Conservation (phyloP, 192 early-diverging fungal species). For the Geranomyces variabilis region DNA sequence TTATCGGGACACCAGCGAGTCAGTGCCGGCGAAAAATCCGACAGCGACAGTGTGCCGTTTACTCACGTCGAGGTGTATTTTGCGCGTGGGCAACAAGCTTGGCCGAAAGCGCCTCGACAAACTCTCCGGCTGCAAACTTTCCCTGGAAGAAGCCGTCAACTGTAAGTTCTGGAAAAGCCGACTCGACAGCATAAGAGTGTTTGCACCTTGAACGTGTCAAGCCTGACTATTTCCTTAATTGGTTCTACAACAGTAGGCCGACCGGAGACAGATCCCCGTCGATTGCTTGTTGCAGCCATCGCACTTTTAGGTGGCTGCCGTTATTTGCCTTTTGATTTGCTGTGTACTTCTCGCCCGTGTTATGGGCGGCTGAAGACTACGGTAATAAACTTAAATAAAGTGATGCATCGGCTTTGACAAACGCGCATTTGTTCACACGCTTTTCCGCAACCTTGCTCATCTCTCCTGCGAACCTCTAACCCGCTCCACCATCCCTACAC, state of each 20-base stretch:
- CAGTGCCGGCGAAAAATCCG: not conserved
- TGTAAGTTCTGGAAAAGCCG: not conserved
- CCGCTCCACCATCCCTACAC: no score
- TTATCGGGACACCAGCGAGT: not conserved
- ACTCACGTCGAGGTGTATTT: constrained; percentile 35
- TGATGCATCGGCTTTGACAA: no score
- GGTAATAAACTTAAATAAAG: no score
- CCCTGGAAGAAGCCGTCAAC: constrained; percentile 38
- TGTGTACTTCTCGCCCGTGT: no score
- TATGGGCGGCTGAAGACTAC: no score
- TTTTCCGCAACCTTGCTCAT: no score
- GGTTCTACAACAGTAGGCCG: not conserved
- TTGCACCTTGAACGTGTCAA: constrained; percentile 35
- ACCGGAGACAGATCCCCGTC: not conserved
- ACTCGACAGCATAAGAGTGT: not conserved
- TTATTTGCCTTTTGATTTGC: no score
- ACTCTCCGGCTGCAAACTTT: constrained; percentile 57
- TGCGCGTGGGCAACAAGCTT: constrained; percentile 53
- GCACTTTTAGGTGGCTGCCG: no score
- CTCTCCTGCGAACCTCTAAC: no score
- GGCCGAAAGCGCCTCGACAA: constrained; percentile 60
- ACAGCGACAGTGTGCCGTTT: not conserved
- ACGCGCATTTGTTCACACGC: no score
- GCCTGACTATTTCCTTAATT: constrained; percentile 29
- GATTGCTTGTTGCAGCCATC: no score